These are phyloP conservation scores for Adenanthera pavonina DNA, from an alignment of 306 rosid species.

Conservation along the genomic window DNA sequence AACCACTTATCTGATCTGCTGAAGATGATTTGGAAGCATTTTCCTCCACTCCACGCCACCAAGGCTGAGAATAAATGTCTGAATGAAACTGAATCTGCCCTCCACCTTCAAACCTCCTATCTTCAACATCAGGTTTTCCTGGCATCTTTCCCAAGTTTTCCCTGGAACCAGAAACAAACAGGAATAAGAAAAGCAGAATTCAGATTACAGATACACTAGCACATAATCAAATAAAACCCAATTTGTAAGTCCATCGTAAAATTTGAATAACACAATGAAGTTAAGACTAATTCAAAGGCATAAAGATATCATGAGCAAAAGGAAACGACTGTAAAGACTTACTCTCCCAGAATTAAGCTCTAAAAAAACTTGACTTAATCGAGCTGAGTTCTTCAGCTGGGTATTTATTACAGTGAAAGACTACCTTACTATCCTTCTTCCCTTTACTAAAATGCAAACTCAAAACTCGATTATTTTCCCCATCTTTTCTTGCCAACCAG, in stretches of 20 bases:
- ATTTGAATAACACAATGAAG: slow-evolving; percentile 27
- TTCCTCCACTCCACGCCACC: slow-evolving; percentile 67
- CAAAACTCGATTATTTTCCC: slow-evolving; percentile 18
- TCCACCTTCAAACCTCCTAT: slow-evolving; percentile 41
- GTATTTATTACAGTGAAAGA: slow-evolving; percentile 22
- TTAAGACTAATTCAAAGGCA: not conserved
- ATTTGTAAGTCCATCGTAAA: slow-evolving; percentile 24
- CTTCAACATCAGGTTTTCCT: slow-evolving; percentile 62
- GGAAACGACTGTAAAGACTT: not conserved
- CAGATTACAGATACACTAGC: slow-evolving; percentile 5
- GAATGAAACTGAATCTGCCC: slow-evolving; percentile 52
- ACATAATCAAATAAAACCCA: slow-evolving; percentile 29
- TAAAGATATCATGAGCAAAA: not conserved
- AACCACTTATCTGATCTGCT: slow-evolving; percentile 46
- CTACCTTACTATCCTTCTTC: not conserved
- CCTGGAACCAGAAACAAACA: slow-evolving; percentile 45
- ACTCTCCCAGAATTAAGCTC: not conserved
- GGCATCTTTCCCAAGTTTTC: slow-evolving; percentile 66
- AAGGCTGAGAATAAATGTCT: slow-evolving; percentile 57
- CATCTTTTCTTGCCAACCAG: slow-evolving; percentile 35
- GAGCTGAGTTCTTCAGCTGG: slow-evolving; percentile 32
- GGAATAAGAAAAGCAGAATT: slow-evolving; percentile 3
- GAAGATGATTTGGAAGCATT: slow-evolving; percentile 52
- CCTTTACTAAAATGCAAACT: slow-evolving; percentile 32
- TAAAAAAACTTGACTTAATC: slow-evolving; percentile 23